phyloP scores from a whole-genome alignment of 2,329 filamentous ascomycete genomes.

The Alternaria triticimaculans region DNA sequence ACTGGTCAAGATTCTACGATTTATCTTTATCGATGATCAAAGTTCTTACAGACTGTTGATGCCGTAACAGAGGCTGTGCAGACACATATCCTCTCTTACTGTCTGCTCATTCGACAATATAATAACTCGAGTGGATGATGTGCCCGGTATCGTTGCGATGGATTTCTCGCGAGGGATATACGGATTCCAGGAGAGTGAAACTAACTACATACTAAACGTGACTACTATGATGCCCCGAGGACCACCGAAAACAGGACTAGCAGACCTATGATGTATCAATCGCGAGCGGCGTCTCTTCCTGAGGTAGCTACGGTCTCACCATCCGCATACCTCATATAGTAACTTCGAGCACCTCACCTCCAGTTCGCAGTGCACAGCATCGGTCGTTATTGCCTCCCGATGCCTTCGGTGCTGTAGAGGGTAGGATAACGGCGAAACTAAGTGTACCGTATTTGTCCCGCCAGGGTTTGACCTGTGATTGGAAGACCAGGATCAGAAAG shows the following conservation, averaged over 20 bases:
- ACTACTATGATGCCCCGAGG: not conserved
- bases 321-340: not conserved
- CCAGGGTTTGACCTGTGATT: not conserved
- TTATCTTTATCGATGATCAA: not conserved
- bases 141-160: not conserved
- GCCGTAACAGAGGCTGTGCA: not conserved
- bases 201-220: not conserved
- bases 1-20: not conserved
- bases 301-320: not conserved
- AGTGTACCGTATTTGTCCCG: slow-evolving; percentile 21
- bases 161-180: not conserved
- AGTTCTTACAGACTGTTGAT: not conserved
- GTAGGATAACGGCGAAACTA: slow-evolving; percentile 11
- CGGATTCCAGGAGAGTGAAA: not conserved
- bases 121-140: not conserved
- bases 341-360: not conserved
- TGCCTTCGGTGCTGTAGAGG: not conserved
- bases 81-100: not conserved
- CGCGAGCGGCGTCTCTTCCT: not conserved
- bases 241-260: not conserved
- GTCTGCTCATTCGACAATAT: not conserved
- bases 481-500: slow-evolving; percentile 12
- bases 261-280: not conserved
- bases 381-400: not conserved
- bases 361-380: not conserved